Evolutionary conservation across 768 basidiomycete genomes (phyloP).

Genomic region (Lactifluus pinguis): DNA sequence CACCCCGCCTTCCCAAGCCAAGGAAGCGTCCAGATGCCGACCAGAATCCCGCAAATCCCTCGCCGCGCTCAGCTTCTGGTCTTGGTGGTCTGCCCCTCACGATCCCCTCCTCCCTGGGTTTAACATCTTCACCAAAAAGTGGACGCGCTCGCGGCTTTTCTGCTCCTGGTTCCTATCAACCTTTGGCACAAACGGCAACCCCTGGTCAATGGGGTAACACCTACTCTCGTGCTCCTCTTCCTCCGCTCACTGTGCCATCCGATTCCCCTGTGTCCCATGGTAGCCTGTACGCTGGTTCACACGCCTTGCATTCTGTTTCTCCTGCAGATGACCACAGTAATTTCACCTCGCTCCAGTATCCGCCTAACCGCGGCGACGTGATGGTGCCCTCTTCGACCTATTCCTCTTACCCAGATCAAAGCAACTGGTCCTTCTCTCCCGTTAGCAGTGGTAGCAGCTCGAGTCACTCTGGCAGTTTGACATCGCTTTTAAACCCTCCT

Average conservation of each 20-base stretch:
- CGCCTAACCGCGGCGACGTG: conserved; percentile 28
- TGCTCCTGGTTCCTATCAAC: conserved; percentile 72
- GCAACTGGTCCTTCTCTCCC: conserved; percentile 39
- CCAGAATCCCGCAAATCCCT: conserved; percentile 60
- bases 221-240: conserved; percentile 44
- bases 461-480: conserved; percentile 63
- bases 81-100: conserved; percentile 61
- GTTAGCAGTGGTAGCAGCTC: conserved; percentile 45
- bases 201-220: conserved; percentile 47
- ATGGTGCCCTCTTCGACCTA: conserved; percentile 48
- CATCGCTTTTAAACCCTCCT: conserved; percentile 65
- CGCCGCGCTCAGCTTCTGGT: conserved; percentile 67
- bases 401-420: conserved; percentile 51
- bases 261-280: conserved; percentile 54
- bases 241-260: conserved; percentile 76
- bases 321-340: conserved; percentile 59
- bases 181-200: conserved; percentile 49
- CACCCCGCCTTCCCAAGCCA: conserved; percentile 83
- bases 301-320: conserved; percentile 57
- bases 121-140: conserved; percentile 40
- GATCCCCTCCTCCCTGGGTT: conserved; percentile 39
- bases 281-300: conserved; percentile 51
- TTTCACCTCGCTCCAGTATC: conserved; percentile 33
- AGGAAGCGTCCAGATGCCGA: conserved; percentile 63
- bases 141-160: conserved; percentile 64